These are phyloP conservation scores for Pharnaceum exiguum DNA, from an alignment of 148 eudicot genomes.

Conservation along the genomic window DNA sequence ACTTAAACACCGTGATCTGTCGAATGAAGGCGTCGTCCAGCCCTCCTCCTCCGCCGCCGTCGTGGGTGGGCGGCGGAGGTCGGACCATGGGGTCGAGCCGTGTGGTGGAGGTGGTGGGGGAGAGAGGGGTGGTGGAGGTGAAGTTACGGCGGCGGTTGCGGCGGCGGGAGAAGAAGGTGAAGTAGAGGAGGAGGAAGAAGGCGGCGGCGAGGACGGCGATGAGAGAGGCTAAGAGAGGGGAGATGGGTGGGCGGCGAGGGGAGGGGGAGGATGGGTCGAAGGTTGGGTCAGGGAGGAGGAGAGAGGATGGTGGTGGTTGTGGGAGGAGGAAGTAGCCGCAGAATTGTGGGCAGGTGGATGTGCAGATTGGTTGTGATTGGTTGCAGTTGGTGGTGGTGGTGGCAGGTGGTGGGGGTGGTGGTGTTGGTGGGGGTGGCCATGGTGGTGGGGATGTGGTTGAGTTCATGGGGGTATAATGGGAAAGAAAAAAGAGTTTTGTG, in stretches of 20 bases:
- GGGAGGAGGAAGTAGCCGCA: slow-evolving; percentile 24
- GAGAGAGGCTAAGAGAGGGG: slow-evolving; percentile 64
- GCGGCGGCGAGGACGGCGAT: slow-evolving; percentile 66
- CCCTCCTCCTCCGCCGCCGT: slow-evolving; percentile 43
- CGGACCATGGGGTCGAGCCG: slow-evolving; percentile 23
- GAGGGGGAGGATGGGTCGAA: slow-evolving; percentile 23
- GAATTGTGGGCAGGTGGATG: slow-evolving; percentile 30
- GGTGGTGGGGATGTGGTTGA: slow-evolving; percentile 41
- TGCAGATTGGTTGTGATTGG: slow-evolving; percentile 29
- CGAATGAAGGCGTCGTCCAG: slow-evolving; percentile 51
- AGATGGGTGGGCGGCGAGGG: slow-evolving; percentile 36
- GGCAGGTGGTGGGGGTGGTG: background rate
- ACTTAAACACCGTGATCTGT: slow-evolving; percentile 51
- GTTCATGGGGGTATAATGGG: no score
- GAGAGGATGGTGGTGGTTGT: slow-evolving; percentile 29
- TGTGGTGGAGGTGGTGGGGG: background rate
- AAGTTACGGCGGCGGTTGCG: slow-evolving; percentile 1
- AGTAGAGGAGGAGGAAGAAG: slow-evolving; percentile 62
- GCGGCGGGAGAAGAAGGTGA: slow-evolving; percentile 46
- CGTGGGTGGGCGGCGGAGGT: slow-evolving; percentile 15
- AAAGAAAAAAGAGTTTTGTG: no score
- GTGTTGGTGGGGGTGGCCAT: slow-evolving; percentile 22
- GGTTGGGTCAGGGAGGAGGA: background rate
- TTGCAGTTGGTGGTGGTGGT: background rate
- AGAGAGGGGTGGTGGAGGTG: background rate